Conservation (phyloP, 78 protist genomes). For the Kipferlia bialata region DNA sequence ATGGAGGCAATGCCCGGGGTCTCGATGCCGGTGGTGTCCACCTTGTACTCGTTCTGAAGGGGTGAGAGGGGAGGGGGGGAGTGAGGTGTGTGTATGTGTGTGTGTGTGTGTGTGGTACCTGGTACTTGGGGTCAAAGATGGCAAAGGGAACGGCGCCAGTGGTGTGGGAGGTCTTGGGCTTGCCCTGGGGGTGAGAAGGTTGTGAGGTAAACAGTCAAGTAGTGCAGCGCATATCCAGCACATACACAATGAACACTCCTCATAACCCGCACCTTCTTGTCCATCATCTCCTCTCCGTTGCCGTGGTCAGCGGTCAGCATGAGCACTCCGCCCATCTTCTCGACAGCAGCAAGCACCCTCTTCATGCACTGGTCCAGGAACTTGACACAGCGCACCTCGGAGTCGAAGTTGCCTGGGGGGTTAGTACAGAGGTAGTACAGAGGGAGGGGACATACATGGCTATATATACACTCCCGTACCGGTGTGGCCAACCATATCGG, state of each 20-base stretch:
- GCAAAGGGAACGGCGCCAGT: conserved; percentile 12
- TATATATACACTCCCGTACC: too few species aligned
- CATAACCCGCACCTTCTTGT: too few species aligned
- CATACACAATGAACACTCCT: too few species aligned
- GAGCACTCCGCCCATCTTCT: conserved; percentile 9
- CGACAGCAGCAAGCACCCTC: conserved; percentile 3
- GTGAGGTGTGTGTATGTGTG: neutral
- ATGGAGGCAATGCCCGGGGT: conserved; percentile 37
- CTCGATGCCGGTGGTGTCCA: neutral
- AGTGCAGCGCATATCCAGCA: too few species aligned
- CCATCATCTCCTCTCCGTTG: conserved; percentile 44
- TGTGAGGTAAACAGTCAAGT: too few species aligned
- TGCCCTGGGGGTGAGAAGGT: too few species aligned
- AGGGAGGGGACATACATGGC: too few species aligned
- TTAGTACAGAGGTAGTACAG: too few species aligned
- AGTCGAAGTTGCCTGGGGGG: too few species aligned
- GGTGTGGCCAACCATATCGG: conserved; percentile 62
- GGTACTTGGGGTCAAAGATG: neutral
- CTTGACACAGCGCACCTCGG: conserved; percentile 19
- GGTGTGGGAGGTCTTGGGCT: conserved; percentile 30
- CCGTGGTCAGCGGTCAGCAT: conserved; percentile 54
- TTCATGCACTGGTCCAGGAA: conserved; percentile 29
- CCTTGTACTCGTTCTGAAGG: neutral
- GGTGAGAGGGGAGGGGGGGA: too few species aligned
- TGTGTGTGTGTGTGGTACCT: neutral